phyloP scores from a whole-genome alignment of 768 basidiomycete species.

The Lepiota brunneoincarnata region DNA sequence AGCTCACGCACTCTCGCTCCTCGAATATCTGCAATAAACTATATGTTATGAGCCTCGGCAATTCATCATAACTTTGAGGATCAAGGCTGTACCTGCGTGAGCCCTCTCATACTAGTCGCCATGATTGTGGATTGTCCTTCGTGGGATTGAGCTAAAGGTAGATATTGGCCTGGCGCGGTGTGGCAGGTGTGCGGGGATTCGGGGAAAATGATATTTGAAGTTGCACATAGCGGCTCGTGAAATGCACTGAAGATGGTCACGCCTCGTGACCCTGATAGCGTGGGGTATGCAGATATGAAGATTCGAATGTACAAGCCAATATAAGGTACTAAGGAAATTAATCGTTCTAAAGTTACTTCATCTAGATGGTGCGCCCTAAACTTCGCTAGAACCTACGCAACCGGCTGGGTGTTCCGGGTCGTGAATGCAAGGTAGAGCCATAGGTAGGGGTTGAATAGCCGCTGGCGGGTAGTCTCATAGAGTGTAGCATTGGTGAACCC shows the following conservation, averaged over 20 bases:
- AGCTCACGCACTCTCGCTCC: constrained; percentile 95
- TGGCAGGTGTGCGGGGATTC: neutral
- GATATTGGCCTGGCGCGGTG: neutral
- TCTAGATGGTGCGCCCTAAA: constrained; percentile 3
- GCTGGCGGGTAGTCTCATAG: constrained; percentile 38
- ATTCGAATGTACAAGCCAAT: neutral
- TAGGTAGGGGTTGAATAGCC: constrained; percentile 57
- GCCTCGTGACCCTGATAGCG: neutral
- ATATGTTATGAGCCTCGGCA: constrained; percentile 14
- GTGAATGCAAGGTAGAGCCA: constrained; percentile 36
- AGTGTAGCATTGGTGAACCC: constrained; percentile 44
- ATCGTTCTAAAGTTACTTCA: constrained; percentile 6
- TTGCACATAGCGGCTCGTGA: neutral
- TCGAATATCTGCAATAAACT: constrained; percentile 99
- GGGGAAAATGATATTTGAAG: neutral
- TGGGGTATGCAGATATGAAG: neutral
- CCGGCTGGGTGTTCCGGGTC: constrained; percentile 65
- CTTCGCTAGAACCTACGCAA: constrained; percentile 33
- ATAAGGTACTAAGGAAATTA: neutral
- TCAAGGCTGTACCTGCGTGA: constrained; percentile 73
- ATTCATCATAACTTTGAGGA: neutral
- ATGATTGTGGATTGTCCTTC: constrained; percentile 36
- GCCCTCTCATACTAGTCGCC: constrained; percentile 89
- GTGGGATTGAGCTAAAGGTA: neutral
- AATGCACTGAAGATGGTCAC: neutral